These are phyloP conservation scores for Populus pruinosa DNA, from an alignment of 345 rosid genomes.

Conservation along the genomic window DNA sequence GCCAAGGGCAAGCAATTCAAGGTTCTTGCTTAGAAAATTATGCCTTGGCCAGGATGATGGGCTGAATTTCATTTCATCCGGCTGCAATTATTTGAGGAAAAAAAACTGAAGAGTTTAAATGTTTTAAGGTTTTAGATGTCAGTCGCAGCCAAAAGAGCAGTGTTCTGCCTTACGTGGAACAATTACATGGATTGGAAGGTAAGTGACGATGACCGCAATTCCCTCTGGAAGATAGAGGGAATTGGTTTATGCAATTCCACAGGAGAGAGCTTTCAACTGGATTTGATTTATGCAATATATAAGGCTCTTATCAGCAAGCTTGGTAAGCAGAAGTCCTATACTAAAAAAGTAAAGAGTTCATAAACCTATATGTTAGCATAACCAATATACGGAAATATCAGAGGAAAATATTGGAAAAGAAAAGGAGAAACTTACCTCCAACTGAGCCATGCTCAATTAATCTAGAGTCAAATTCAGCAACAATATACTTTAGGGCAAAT, in stretches of 20 bases:
- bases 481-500: slow-evolving; percentile 74
- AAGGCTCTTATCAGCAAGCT: slow-evolving; percentile 82
- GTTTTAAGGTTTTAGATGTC: background rate
- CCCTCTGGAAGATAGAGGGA: background rate
- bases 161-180: background rate
- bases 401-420: background rate
- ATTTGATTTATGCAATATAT: slow-evolving; percentile 59
- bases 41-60: background rate
- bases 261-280: slow-evolving; percentile 78
- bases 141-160: background rate
- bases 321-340: slow-evolving; percentile 78
- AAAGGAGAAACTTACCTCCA: slow-evolving; percentile 59
- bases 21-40: background rate
- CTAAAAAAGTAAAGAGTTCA: slow-evolving; percentile 27
- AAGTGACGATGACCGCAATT: background rate
- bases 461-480: slow-evolving; percentile 74
- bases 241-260: slow-evolving; percentile 35
- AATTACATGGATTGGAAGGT: background rate
- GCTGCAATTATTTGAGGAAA: background rate
- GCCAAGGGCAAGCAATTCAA: background rate
- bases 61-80: background rate
- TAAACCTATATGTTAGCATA: slow-evolving; percentile 13
- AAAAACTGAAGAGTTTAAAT: background rate
- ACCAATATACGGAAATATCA: background rate
- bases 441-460: slow-evolving; percentile 72